A percentile compares a stretch with the other conserved stretches of the same genome.
phyloP scores from a whole-genome alignment of 257 asterid genomes.

The Solanum tacnaense region DNA sequence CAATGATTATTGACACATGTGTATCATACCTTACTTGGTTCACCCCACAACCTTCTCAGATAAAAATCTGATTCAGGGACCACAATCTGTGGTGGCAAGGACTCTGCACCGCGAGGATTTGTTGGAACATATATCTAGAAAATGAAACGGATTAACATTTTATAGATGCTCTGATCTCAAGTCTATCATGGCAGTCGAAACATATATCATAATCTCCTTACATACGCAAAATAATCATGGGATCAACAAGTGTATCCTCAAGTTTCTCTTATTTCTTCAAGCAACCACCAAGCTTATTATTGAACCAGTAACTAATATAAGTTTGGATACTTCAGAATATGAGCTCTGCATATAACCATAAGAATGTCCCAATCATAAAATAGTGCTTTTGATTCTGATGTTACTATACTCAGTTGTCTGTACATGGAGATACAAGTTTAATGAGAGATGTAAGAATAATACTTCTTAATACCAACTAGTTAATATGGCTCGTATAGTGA shows the following conservation, averaged over 20 bases:
- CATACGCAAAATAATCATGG: background rate
- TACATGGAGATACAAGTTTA: background rate
- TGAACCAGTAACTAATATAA: background rate
- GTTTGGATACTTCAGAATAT: background rate
- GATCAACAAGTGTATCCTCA: background rate
- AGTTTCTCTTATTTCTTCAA: background rate
- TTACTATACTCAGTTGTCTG: background rate
- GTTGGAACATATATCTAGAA: slow-evolving; percentile 80
- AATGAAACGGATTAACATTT: background rate
- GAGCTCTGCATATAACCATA: background rate
- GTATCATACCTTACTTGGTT: slow-evolving; percentile 75
- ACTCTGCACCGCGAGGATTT: slow-evolving; percentile 96
- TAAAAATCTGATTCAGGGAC: slow-evolving; percentile 85
- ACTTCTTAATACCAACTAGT: background rate
- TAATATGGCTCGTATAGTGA: background rate
- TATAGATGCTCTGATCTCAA: background rate
- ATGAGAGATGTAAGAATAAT: background rate
- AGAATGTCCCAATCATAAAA: background rate
- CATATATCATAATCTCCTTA: slow-evolving; percentile 13
- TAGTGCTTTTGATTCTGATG: background rate
- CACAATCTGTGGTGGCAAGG: slow-evolving; percentile 93
- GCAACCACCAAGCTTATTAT: background rate
- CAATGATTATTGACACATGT: background rate
- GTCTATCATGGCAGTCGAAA: background rate
- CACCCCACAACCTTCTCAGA: slow-evolving; percentile 97